Evolutionary conservation across 306 rosid genomes (phyloP), one percentile per base, ranked within the genome.

Genomic region (Vachellia pachyceras): DNA sequence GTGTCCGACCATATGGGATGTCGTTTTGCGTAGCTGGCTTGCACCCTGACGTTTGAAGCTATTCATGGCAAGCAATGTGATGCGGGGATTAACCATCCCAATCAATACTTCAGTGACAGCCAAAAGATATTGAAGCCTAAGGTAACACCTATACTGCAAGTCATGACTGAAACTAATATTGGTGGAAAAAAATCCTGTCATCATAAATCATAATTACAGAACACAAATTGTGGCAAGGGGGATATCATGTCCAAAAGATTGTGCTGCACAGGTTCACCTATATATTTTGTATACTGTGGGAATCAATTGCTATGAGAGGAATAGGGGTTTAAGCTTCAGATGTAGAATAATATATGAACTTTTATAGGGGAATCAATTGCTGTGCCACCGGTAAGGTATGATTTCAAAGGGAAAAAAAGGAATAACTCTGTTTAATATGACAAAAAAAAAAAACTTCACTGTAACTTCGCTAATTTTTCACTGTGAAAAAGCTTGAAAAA

Each of bases 21-120:
- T 79, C 79, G 74, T 74, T 29, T 75, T 80, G 22, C 77, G 85
- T 88, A 95, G 98, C 82, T 95, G 86, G 98, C 99, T n/a, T 95
- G 98, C 88, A 95, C 99, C 82, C 86, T 91, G 86, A 91, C 98
- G 23, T 95, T 95, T 84, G 99, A 93, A 91, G 90, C 96, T 73
- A 80, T 91, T 50, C 97, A 93, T 82, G 92, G 85, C 68, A 63
- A 85, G 73, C 82, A 92, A 12, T 88, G 94, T 68, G 97, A 95
- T 79, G 84, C 97, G n/a, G 99, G 99, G 86, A 91, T 95, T 84
- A 93, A 93, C 85, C 99, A 95, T 90, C 98, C 99, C 71, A 95
- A 93, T 88, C 98, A 93, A 83, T 95, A 95, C 87, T 93, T 95
- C 83, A 86, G 80, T 74, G 99, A 93, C 81, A 93, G 99, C 79